Conservation (phyloP, 2,329 filamentous ascomycete genomes). For the Penicillium sp. region DNA sequence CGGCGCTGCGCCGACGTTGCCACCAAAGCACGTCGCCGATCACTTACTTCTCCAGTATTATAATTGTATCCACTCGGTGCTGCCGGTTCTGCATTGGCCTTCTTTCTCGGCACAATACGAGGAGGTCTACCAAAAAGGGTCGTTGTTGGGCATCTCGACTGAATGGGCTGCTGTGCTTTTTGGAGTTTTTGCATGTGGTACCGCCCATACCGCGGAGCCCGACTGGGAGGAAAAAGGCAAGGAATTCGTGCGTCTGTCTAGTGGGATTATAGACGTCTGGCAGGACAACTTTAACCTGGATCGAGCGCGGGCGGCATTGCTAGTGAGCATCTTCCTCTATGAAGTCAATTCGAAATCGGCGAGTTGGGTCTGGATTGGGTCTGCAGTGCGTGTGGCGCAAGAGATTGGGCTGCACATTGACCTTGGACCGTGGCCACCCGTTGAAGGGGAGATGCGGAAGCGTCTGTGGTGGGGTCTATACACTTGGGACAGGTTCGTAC, state of each 20-base stretch:
- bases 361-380: conserved; percentile 82
- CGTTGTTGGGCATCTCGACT: conserved; percentile 59
- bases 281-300: conserved; percentile 74
- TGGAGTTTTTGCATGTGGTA: conserved; percentile 77
- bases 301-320: conserved; percentile 67
- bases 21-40: conserved; percentile 67
- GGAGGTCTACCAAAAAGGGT: conserved; percentile 66
- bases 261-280: conserved; percentile 74
- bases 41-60: conserved; percentile 74
- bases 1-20: conserved; percentile 62
- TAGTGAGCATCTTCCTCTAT: conserved; percentile 75
- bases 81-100: conserved; percentile 86
- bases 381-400: conserved; percentile 75
- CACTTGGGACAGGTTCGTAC: conserved; percentile 71
- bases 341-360: conserved; percentile 85
- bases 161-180: conserved; percentile 81
- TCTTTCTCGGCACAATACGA: conserved; percentile 76
- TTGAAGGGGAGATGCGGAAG: conserved; percentile 82
- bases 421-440: conserved; percentile 66
- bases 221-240: conserved; percentile 59
- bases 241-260: conserved; percentile 69
- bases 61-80: conserved; percentile 71
- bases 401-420: conserved; percentile 79
- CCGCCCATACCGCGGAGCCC: conserved; percentile 64
- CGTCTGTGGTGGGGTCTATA: conserved; percentile 95